phyloP scores from a whole-genome alignment of 208 protist genomes.

The Leishmania braziliensis region DNA sequence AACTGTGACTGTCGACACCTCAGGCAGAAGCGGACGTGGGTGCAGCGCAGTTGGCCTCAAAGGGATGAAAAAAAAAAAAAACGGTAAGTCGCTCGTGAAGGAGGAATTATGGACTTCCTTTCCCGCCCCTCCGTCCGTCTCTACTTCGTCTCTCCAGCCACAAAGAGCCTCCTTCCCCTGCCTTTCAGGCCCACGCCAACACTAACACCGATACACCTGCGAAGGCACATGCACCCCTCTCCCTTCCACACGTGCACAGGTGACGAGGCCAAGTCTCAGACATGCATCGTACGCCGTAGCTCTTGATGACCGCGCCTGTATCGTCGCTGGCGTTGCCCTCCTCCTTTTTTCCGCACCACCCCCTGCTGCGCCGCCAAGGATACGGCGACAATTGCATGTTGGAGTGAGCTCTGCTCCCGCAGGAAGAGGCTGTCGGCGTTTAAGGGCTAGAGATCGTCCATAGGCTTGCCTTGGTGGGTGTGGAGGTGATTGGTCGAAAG shows the following conservation, averaged over 20 bases:
- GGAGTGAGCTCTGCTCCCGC: conserved; percentile 57
- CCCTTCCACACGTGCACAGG: not conserved
- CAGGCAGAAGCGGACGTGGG: not conserved
- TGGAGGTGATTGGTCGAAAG: conserved; percentile 13
- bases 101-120: not conserved
- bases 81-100: not conserved
- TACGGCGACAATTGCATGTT: conserved; percentile 2
- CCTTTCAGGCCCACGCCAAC: not conserved
- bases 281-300: conserved; percentile 33
- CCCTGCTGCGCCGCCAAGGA: not conserved
- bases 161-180: not conserved
- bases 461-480: conserved; percentile 84
- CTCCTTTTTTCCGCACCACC: not conserved
- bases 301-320: conserved; percentile 45
- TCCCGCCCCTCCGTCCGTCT: not conserved
- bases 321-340: conserved; percentile 21
- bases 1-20: not conserved
- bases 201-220: not conserved
- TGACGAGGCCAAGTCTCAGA: not conserved
- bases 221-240: not conserved
- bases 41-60: not conserved
- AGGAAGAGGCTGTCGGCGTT: conserved; percentile 89
- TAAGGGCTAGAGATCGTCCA: conserved; percentile 93
- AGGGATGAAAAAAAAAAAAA: not conserved
- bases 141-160: not conserved